Percentiles rank a stretch among this genome's conserved stretches.
phyloP scores from a whole-genome alignment of 129 eudicot genomes.

The Flaveria linearis region DNA sequence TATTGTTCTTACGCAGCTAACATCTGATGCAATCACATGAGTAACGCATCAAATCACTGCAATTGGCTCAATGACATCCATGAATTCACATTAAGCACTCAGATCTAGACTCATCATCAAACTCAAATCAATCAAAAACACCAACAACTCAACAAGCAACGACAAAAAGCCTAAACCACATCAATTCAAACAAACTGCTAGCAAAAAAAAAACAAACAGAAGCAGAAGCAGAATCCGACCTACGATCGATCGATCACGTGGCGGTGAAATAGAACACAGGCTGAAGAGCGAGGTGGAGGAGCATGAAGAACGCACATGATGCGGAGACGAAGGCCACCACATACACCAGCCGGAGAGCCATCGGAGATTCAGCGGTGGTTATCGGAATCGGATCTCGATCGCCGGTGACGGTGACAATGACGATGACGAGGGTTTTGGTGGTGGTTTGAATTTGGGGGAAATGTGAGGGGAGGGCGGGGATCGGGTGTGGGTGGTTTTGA shows the following conservation, averaged over 20 bases:
- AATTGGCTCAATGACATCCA: conserved; percentile 11
- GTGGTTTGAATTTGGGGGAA: conserved; percentile 4
- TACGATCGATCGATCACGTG: conserved; percentile 27
- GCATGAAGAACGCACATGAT: conserved; percentile 51
- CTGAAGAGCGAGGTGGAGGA: conserved; percentile 45
- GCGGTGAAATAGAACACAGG: conserved; percentile 54
- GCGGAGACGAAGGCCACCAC: conserved; percentile 43
- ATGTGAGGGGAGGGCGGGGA: conserved; percentile 15
- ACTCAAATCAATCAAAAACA: background rate
- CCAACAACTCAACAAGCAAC: no score
- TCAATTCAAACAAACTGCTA: conserved; percentile 1
- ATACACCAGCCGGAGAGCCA: conserved; percentile 46
- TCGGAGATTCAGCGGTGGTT: conserved; percentile 4
- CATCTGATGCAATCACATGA: background rate
- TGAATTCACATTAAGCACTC: conserved; percentile 13
- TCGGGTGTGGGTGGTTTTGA: background rate
- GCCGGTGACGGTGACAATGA: background rate
- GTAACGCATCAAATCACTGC: conserved; percentile 8
- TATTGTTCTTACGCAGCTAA: background rate
- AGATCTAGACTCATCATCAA: conserved; percentile 30
- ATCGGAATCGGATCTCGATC: conserved; percentile 26
- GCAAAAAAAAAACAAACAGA: background rate
- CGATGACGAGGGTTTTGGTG: background rate
- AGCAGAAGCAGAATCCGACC: background rate
- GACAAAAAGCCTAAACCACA: background rate